Evolutionary conservation across 192 early-diverging fungal species (phyloP), one percentile per base, ranked within the genome.

Genomic region (Backusella mclennaniae): DNA sequence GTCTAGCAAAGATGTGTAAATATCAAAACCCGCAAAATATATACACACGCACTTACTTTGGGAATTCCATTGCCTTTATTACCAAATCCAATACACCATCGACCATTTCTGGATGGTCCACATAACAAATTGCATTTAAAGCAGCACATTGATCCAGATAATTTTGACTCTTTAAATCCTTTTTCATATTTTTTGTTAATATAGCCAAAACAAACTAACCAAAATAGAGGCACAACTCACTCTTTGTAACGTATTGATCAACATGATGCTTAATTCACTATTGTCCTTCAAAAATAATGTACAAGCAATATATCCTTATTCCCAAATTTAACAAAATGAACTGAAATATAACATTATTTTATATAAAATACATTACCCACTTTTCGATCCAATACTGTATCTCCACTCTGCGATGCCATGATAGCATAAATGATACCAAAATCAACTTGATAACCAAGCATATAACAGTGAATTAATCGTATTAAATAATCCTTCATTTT

Each of bases 91-190:
- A 77, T 35, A 86, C 74, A 42, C 77, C 77, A 19, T 79, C 79
- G 2, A 79, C 73, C 72, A 85, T 81, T 68, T 89, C 87, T 31
- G 74, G 73, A 29, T 85, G 76, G 39, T 82, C 79, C 39, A 89
- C 76, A 67, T 86, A 85, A 71, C 86, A 82, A 56, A 89, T 83
- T 3, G 79, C 85, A 31, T 82, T 82, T 19, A 89, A 69, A 15
- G 88, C 88, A 31, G 85, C 80, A 33, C 84, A 84, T 17, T 80
- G 72, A 77, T 89, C 77, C 35, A 85, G 79, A 71, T 84, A 81
- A 59, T 86, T 85, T 35, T 76, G 83, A 78, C 88, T 89, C n/a
- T 84, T 84, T 36, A 89, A 69, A 76, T 89, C 88, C 87, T 88
- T 75, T 33, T 35, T 56, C 19, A 9, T 56, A n/a, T 56, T 56